Evolutionary conservation across 2,329 filamentous ascomycete species (phyloP), one percentile per base, ranked within the genome.

Genomic region (Talaromyces marneffei): DNA sequence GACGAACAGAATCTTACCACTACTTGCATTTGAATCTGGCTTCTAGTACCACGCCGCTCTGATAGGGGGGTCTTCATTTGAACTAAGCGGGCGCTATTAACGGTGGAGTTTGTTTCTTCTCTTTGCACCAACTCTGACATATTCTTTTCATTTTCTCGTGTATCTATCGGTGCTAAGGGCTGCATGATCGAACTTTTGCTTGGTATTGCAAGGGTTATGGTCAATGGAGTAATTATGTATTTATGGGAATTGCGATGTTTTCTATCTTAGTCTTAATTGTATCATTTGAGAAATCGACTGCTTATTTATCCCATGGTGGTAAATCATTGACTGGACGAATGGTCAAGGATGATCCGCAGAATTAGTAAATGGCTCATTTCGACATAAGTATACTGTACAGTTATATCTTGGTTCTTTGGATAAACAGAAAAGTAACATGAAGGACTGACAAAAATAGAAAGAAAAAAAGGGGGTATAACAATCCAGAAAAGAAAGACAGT

Each of bases 371-470:
- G 39, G 48, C 4, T 52, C 48, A 33, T 52, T 52, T 52, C 48
- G 48, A 52, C 48, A 52, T 48, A 29, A 48, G 14, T 48, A 29
- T 52, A 52, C 48, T 35, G 12, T 52, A 52, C 48, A 52, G 9
- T 35, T 52, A 29, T 52, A 35, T 52, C 29, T 52, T 31, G 29
- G 3, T 52, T 23, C n/a, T 35, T 31, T n/a, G 3, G 27, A 52
- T 25, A 33, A 33, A 39, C 37, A 33, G 33, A 33, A 52, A 35
- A 33, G 27, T 18, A 35, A 52, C 46, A 20, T 29, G 16, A 33
- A 33, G 12, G 18, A 52, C 27, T 57, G 44, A n/a, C 63, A 66
- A 62, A 62, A n/a, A n/a, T n/a, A n/a, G n/a, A n/a, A n/a, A n/a
- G n/a, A n/a, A n/a, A n/a, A n/a, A 57, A 59, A 61, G 53, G 25